Percentiles rank a stretch among this genome's conserved stretches.
Evolutionary conservation across 331 rosid genomes (phyloP).

Genomic region (Acacia pycnantha): DNA sequence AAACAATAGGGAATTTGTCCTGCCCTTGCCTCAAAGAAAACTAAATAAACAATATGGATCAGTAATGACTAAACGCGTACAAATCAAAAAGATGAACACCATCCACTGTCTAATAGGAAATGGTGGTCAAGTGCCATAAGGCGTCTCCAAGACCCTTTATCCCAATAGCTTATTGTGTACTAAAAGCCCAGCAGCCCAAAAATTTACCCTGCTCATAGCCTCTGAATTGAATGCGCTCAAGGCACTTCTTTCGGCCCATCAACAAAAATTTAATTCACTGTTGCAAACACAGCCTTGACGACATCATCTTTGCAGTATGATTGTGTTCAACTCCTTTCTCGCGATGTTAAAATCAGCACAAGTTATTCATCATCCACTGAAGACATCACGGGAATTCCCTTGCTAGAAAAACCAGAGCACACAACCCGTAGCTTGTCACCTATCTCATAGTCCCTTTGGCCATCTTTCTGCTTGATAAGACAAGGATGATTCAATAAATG

Average conservation of each 20-base stretch:
- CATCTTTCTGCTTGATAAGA: constrained; percentile 51
- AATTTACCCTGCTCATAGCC: background rate
- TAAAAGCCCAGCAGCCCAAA: constrained; percentile 1
- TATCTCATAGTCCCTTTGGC: constrained; percentile 42
- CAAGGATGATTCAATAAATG: constrained; percentile 19
- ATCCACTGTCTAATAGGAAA: constrained; percentile 14
- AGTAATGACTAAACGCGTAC: background rate
- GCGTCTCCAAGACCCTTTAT: background rate
- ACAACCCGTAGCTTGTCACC: constrained; percentile 66
- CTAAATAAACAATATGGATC: background rate
- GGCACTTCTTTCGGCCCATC: background rate
- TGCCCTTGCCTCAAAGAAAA: background rate
- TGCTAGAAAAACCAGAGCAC: constrained; percentile 72
- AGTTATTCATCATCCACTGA: constrained; percentile 47
- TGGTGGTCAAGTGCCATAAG: constrained; percentile 16
- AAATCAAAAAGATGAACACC: background rate
- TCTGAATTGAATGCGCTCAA: background rate
- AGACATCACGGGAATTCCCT: constrained; percentile 79
- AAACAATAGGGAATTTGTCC: background rate
- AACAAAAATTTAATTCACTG: background rate
- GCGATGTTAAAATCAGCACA: background rate
- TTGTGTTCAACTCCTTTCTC: background rate
- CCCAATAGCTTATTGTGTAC: background rate
- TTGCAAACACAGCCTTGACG: constrained; percentile 20
- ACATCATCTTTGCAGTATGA: constrained; percentile 16